phyloP scores from a whole-genome alignment of 208 protist genomes.

The Novymonas esmeraldas region DNA sequence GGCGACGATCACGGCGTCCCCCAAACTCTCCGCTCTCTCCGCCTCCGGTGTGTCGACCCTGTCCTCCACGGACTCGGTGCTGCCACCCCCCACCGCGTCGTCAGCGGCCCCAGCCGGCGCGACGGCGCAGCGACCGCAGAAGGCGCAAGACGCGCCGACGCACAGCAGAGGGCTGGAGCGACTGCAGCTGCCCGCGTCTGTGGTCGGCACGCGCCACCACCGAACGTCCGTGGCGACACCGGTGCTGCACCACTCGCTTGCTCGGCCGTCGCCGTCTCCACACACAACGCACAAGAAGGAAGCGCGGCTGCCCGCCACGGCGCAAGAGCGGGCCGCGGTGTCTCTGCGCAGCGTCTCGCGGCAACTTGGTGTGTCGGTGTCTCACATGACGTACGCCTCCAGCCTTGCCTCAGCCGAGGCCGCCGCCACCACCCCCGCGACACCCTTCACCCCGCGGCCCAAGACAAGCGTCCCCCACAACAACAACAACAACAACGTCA shows the following conservation, averaged over 20 bases:
- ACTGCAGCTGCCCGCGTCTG: constrained; percentile 4
- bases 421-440: neutral
- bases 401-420: too few relatives aligned
- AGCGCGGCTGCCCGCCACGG: neutral
- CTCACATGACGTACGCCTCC: constrained; percentile 5
- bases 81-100: neutral
- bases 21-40: constrained; percentile 4
- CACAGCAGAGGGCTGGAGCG: neutral
- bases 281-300: too few relatives aligned
- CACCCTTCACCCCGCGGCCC: neutral
- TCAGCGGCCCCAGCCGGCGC: neutral
- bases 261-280: too few relatives aligned
- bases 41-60: neutral
- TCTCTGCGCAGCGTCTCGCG: constrained; percentile 15
- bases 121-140: neutral
- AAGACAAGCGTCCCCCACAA: neutral
- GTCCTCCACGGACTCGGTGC: constrained; percentile 1
- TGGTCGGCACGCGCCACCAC: neutral
- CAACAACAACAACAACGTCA: neutral
- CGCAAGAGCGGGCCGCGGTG: constrained; percentile 19
- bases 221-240: too few relatives aligned
- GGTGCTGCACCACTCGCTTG: too few relatives aligned
- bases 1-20: neutral
- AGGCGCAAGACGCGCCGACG: neutral
- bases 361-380: constrained; percentile 15